Evolutionary conservation across 2,329 filamentous ascomycete genomes (phyloP).

Genomic region (Xylaria sp.): DNA sequence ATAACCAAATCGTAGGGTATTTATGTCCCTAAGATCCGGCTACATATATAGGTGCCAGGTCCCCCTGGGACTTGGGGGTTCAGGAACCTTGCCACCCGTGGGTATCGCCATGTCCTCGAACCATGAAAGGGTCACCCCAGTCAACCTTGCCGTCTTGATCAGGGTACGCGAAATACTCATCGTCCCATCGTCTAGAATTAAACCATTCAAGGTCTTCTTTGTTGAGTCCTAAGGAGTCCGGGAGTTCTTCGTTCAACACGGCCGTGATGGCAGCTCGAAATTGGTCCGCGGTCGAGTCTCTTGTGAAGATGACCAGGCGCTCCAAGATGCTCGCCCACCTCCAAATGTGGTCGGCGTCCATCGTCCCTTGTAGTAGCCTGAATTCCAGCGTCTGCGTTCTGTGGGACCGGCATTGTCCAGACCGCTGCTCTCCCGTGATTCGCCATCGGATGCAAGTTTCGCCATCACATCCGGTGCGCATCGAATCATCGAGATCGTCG

Average conservation of each 20-base stretch:
- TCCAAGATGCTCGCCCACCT: slow-evolving; percentile 39
- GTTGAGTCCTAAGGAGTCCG: slow-evolving; percentile 19
- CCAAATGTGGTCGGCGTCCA: slow-evolving; percentile 42
- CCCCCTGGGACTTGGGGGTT: no score
- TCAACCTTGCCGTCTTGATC: slow-evolving; percentile 51
- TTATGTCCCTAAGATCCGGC: no score
- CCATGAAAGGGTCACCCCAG: slow-evolving; percentile 43
- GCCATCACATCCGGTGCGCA: not conserved
- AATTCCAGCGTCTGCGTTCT: slow-evolving; percentile 40
- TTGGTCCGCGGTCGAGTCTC: slow-evolving; percentile 54
- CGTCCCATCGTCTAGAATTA: not conserved
- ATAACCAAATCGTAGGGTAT: no score
- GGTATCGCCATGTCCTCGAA: slow-evolving; percentile 30
- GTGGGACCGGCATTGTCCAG: fast-evolving
- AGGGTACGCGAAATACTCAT: slow-evolving; percentile 52
- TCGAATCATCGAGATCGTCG: not conserved
- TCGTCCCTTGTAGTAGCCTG: slow-evolving; percentile 42
- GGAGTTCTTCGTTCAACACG: not conserved
- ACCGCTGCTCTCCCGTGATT: slow-evolving; percentile 6
- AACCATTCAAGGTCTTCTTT: slow-evolving; percentile 28
- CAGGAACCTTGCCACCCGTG: slow-evolving; percentile 7
- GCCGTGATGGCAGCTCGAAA: slow-evolving; percentile 19
- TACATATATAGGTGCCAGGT: no score
- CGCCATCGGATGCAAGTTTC: slow-evolving; percentile 19
- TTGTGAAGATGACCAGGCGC: slow-evolving; percentile 34